A percentile compares a stretch with the other conserved stretches of the same genome.
These are phyloP conservation scores for Cordyceps cateniannulata DNA, from an alignment of 2,329 filamentous ascomycete species.

Conservation along the genomic window DNA sequence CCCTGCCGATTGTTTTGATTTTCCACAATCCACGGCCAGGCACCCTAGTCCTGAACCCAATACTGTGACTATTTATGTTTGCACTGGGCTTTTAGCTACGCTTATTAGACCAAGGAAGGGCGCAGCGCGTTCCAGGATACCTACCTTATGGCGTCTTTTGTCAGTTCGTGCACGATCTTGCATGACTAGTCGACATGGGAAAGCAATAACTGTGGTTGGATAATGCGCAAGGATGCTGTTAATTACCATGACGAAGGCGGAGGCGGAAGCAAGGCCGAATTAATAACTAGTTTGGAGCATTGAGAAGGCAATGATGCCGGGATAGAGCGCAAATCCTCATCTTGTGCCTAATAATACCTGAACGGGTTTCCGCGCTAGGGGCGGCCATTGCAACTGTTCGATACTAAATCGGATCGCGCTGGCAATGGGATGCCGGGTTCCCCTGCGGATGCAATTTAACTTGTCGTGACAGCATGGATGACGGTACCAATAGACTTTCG, in stretches of 20 bases:
- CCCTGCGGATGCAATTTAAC: constrained; percentile 6
- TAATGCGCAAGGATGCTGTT: background rate
- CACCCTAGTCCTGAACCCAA: too few relatives aligned
- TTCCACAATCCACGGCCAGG: too few relatives aligned
- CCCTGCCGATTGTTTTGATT: too few relatives aligned
- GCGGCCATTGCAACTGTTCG: background rate
- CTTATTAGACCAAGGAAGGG: too few relatives aligned
- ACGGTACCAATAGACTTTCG: background rate
- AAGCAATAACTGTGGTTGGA: background rate
- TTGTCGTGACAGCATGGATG: background rate
- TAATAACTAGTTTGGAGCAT: background rate
- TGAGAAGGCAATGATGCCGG: background rate
- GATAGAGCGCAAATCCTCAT: constrained; percentile 4
- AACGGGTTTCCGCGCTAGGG: background rate
- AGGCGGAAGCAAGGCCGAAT: background rate
- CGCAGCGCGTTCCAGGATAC: too few relatives aligned
- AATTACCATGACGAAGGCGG: background rate
- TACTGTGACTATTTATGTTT: too few relatives aligned
- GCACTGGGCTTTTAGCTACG: too few relatives aligned
- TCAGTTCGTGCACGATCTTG: constrained; percentile 3
- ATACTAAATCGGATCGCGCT: constrained; percentile 9
- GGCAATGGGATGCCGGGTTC: background rate
- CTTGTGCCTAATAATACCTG: background rate
- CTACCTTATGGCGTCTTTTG: too few relatives aligned
- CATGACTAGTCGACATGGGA: background rate